These are phyloP conservation scores for Lipomyces kockii DNA, from an alignment of 805 yeast genomes.

Conservation along the genomic window DNA sequence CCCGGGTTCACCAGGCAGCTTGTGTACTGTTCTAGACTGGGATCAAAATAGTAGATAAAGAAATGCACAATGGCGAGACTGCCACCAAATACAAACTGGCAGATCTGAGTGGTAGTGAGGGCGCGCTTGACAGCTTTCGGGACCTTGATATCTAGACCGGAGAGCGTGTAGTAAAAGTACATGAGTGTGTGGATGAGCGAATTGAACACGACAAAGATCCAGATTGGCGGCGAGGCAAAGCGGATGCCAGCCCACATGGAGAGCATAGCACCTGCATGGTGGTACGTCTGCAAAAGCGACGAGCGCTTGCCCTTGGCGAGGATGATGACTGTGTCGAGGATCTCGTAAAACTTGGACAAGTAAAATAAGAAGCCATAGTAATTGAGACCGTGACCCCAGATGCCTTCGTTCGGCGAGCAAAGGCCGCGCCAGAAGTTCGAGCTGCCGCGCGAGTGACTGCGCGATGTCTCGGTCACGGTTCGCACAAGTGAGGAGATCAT, in stretches of 20 bases:
- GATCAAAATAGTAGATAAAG: slow-evolving; percentile 63
- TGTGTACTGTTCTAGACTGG: slow-evolving; percentile 49
- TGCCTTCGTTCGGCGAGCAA: slow-evolving; percentile 63
- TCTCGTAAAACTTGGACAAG: slow-evolving; percentile 72
- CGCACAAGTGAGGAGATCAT: slow-evolving; percentile 58
- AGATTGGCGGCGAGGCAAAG: slow-evolving; percentile 72
- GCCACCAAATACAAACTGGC: slow-evolving; percentile 72
- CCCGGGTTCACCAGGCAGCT: slow-evolving; percentile 62
- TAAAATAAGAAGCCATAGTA: slow-evolving; percentile 70
- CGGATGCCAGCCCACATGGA: slow-evolving; percentile 82
- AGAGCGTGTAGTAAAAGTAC: slow-evolving; percentile 70
- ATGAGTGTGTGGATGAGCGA: slow-evolving; percentile 76
- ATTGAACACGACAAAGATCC: slow-evolving; percentile 80
- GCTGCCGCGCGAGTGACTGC: slow-evolving; percentile 44
- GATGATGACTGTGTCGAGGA: slow-evolving; percentile 68
- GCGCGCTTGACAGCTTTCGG: slow-evolving; percentile 62
- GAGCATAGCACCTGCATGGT: slow-evolving; percentile 79
- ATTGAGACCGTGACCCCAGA: slow-evolving; percentile 59
- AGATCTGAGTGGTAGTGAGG: slow-evolving; percentile 68
- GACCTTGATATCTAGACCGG: slow-evolving; percentile 61
- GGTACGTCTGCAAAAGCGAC: slow-evolving; percentile 70
- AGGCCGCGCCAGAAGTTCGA: slow-evolving; percentile 61
- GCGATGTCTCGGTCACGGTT: slow-evolving; percentile 47
- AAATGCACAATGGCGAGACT: slow-evolving; percentile 66
- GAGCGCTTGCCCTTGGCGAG: slow-evolving; percentile 70